Base-by-base conservation (phyloP, 495 filamentous ascomycete genomes). In the Barbatosphaeria neglecta region DNA sequence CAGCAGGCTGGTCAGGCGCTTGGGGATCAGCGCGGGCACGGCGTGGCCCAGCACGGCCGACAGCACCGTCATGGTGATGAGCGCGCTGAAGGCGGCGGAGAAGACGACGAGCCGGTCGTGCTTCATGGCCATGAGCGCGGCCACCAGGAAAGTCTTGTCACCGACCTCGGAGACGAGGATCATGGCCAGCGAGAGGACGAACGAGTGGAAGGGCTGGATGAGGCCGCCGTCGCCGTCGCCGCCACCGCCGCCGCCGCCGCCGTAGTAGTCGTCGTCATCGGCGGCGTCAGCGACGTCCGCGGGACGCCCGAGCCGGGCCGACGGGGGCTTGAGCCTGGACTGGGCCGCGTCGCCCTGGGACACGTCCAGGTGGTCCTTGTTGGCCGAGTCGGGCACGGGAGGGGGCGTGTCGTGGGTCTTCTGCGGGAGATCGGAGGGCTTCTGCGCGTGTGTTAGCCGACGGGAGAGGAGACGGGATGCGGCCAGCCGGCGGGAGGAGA, bases 81-180 rank as follows among this genome's bases (percentile, higher is more conserved):
- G 68, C 19, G 92, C 94, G 50, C 80, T 74, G 55, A 97, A 87
- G n/a, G 92, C 92, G 6, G 92, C 87, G 7, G 86, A 81, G 68
- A 97, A 98, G 37, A 98, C 93, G 11, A 95, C 73, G 45, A 96
- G 63, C 25, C 90, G 86, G 37, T 92, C 84, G 59, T 98, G 90
- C 53, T 95, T 87, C 92, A 98, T 98, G 2, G 92, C 92, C 92
- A 98, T 98, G 18, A 98, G 75, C 20, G 92, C 92, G 13, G 92
- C 92, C 37, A 98, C 87, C 35, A 98, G 74, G 68, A 98, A 98
- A 0, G 92, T 98, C 64, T 98, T 98, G 76, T 98, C 92, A 48
- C 92, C 92, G 60, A 98, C 81, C 61, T 98, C 92, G 50, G 92
- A 96, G 55, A 97, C 86, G 45, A 97, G 74, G 50, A 98, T 98